phyloP scores from a whole-genome alignment of 345 rosid genomes.

The Capsella bursapastoris region DNA sequence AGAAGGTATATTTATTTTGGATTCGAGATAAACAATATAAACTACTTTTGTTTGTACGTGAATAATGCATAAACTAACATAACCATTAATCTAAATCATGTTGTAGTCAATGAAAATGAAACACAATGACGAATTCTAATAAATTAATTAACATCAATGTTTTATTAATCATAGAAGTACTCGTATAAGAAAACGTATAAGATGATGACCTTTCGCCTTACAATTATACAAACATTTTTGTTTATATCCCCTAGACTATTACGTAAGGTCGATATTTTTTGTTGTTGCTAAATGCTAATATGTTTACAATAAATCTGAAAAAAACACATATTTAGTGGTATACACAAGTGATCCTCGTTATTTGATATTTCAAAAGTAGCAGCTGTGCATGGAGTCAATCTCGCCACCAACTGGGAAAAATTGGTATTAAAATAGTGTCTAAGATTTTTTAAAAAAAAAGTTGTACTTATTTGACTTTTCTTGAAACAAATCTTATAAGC shows the following conservation, averaged over 20 bases:
- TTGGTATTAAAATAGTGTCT: neutral
- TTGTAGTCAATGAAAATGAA: neutral
- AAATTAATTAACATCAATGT: neutral
- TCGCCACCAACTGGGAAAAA: constrained; percentile 27
- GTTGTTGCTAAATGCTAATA: too few species aligned
- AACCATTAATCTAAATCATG: neutral
- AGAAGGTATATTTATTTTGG: constrained; percentile 25
- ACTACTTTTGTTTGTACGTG: constrained; percentile 36
- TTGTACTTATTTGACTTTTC: constrained; percentile 42
- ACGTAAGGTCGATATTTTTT: neutral
- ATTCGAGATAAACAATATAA: neutral
- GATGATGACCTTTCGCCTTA: constrained; percentile 14
- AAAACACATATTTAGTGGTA: neutral
- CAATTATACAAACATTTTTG: neutral
- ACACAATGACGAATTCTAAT: neutral
- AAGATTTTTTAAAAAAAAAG: neutral
- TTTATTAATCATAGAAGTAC: constrained; percentile 6
- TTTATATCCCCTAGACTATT: neutral
- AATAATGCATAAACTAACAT: constrained; percentile 24
- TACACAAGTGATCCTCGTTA: neutral
- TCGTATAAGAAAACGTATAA: neutral
- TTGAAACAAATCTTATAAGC: neutral
- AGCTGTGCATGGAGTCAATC: constrained; percentile 31
- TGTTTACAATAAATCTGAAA: too few species aligned
- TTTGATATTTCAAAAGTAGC: neutral